These are phyloP conservation scores for Pseudogymnoascus sp. DNA, from an alignment of 2,329 filamentous ascomycete species.

Conservation along the genomic window DNA sequence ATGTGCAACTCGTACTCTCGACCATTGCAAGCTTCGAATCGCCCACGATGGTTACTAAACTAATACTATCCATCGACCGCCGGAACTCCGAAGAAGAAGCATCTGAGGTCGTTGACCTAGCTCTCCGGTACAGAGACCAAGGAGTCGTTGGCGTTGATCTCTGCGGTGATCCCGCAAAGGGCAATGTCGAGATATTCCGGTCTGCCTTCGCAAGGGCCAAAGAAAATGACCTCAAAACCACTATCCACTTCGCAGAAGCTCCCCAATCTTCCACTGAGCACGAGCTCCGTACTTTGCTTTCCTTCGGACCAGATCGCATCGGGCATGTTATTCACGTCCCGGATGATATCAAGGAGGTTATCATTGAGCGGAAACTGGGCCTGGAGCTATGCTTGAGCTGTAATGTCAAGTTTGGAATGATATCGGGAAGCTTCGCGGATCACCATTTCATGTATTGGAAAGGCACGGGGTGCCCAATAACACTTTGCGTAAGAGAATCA, in stretches of 20 bases:
- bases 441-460: constrained; percentile 77
- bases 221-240: constrained; percentile 52
- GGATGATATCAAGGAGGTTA: constrained; percentile 51
- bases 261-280: constrained; percentile 47
- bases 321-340: constrained; percentile 76
- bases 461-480: constrained; percentile 52
- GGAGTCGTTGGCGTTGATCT: constrained; percentile 71
- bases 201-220: constrained; percentile 54
- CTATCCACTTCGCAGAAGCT: constrained; percentile 73
- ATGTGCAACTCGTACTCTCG: constrained; percentile 60
- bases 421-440: constrained; percentile 54
- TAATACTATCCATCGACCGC: constrained; percentile 73
- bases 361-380: constrained; percentile 49
- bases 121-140: constrained; percentile 43
- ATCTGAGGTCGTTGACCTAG: constrained; percentile 57
- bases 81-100: constrained; percentile 54
- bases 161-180: constrained; percentile 66
- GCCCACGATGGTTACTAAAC: constrained; percentile 48
- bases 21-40: constrained; percentile 48
- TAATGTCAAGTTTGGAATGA: constrained; percentile 72
- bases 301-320: constrained; percentile 60
- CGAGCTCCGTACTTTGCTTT: constrained; percentile 60
- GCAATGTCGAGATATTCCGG: constrained; percentile 54
- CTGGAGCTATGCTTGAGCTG: constrained; percentile 75
- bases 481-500: constrained; percentile 56